A percentile compares a stretch with the other conserved stretches of the same genome.
Conservation (phyloP, 2,329 filamentous ascomycete species). For the Penicillium sp. region DNA sequence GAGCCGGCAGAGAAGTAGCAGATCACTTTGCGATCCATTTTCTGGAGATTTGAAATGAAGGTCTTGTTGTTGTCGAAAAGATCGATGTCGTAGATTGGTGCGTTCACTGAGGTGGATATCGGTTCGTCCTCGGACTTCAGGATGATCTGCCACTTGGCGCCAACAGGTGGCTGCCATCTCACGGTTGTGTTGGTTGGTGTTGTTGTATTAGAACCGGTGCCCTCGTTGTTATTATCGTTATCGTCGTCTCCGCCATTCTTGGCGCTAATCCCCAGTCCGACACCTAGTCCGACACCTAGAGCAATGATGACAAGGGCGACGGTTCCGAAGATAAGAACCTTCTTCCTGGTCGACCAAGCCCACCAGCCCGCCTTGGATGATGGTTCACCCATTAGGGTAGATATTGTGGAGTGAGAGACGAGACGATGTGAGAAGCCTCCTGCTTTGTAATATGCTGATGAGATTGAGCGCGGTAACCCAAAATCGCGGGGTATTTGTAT, state of each 20-base stretch:
- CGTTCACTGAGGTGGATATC: constrained; percentile 41
- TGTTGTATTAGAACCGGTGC: constrained; percentile 17
- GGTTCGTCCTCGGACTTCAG: constrained; percentile 31
- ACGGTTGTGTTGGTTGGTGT: constrained; percentile 21
- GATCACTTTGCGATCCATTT: constrained; percentile 52
- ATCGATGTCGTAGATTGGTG: constrained; percentile 54
- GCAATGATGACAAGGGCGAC: constrained; percentile 34
- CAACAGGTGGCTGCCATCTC: constrained; percentile 48
- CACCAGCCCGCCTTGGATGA: constrained; percentile 21
- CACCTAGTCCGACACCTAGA: constrained; percentile 48
- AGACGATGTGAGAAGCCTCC: background rate
- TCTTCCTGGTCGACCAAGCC: constrained; percentile 29
- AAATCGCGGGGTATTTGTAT: background rate
- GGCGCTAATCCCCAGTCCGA: constrained; percentile 52
- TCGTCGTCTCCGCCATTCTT: constrained; percentile 23
- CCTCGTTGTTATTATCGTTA: constrained; percentile 22
- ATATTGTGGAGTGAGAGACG: background rate
- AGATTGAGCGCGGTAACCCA: background rate
- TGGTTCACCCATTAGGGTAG: constrained; percentile 4
- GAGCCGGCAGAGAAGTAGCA: constrained; percentile 69
- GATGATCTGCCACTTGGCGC: constrained; percentile 55
- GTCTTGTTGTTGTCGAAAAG: constrained; percentile 47
- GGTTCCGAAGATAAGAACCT: constrained; percentile 22
- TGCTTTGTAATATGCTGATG: background rate
- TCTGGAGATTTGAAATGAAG: constrained; percentile 44